Evolutionary conservation across 371 early-diverging fungal species (phyloP), one percentile per base, ranked within the genome.

Genomic region (Apophysomyces elegans): DNA sequence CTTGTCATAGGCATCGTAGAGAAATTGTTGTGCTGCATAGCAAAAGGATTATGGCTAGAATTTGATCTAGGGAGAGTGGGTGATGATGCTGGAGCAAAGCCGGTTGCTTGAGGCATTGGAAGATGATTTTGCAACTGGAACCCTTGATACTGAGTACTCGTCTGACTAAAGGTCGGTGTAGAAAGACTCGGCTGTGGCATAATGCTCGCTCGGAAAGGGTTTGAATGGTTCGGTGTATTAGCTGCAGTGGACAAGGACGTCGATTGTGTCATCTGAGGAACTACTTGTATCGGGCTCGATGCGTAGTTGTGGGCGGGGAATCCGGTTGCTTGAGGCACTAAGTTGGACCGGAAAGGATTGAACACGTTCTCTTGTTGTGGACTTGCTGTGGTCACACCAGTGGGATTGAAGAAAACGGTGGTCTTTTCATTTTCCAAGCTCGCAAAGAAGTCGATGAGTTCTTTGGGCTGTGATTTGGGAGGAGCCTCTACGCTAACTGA

Each of bases 401-500:
- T 18, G 21, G 79, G 81, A 56, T 72, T 74, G 63, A 79, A 76
- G 26, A 74, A 75, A n/a, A 84, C 73, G 13, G 75, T 69, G 1
- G 79, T 75, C 57, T 72, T 76, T 54, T 90, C 90, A 62, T 86
- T 86, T 58, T 91, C 91, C 14, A 92, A 85, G 58, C 91, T 90
- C 5, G 91, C 76, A 77, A 91, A 92, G 72, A 91, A 92, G 70
- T 92, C 93, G 32, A 90, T 84, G 71, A 90, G 73, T 60, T 90
- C 88, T 62, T 86, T 78, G 62, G 65, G 81, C 66, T 67, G 75
- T 37, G 57, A 57, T 44, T 62, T 36, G 37, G 59, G 56, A 39
- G 63, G 63, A n/a, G 21, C 9, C 35, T 36, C 44, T 21, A 7
- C 38, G 35, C 12, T 35, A 7, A 9, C 7, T 13, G 61, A 41